Evolutionary conservation across 2,329 filamentous ascomycete genomes (phyloP), one percentile per base, ranked within the genome.

Genomic region (Pseudogymnoascus sp.): DNA sequence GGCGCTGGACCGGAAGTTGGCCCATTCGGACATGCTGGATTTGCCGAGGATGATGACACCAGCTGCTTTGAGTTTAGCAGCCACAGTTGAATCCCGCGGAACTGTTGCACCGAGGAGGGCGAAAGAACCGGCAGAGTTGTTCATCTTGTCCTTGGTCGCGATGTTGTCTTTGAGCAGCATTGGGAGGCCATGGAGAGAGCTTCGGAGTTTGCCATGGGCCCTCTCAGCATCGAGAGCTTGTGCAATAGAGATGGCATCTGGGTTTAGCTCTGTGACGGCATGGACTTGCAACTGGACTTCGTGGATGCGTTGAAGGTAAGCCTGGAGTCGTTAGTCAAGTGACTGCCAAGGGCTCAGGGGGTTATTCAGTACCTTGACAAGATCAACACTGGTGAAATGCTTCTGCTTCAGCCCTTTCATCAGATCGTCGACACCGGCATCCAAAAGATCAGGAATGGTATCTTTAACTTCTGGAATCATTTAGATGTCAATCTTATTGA

Each of bases 81-180:
- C 69, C 10, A 73, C 67, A 0, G 65, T 67, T 13, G 69, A 63
- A 36, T 73, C 70, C 33, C 65, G 63, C 13, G 69, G 61, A 1
- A 70, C 67, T 10, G 26, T 68, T 13, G 69, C 67, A 8, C 68
- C 68, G 4, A 69, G 59, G 2, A 73, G 63, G 6, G 68, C 61
- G 28, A 64, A 69, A 3, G 68, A 71, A 1, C 71, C 71, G 36
- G 67, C 67, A 26, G 71, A 71, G 17, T 68, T 86, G 68, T 83
- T 81, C 82, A 86, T 84, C 66, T 77, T 68, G 68, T 86, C 83
- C 2, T 73, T 71, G 1, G 83, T 86, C 15, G 80, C 83, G 63
- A 87, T 86, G 69, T 84, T 84, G 71, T 85, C 81, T 72, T 87
- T 87, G 73, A 86, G 79, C 13, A 86, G 72, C 50, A 87, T 80